Base-by-base conservation (phyloP, 2,329 filamentous ascomycete genomes). In the Zarea fungicola region DNA sequence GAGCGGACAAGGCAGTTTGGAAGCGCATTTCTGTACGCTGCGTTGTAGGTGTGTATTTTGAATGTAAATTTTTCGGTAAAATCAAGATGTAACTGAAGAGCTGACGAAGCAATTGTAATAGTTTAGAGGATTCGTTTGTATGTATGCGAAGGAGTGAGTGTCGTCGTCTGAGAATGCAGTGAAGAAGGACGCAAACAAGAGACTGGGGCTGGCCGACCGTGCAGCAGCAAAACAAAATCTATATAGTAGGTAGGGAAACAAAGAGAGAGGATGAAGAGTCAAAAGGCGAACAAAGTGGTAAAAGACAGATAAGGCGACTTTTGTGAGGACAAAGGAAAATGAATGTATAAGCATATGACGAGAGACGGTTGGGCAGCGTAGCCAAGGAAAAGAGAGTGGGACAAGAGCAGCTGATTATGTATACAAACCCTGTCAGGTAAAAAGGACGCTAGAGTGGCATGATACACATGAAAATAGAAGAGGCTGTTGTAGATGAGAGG, bases 1-100 rank as follows among this genome's bases (percentile, higher is more conserved):
- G 44, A 52, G 51, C 60, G 26, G 58, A 51, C 19, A 50, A 51
- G 16, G 51, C 53, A 28, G 51, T 31, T 13, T 53, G 51, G 46
- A 49, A 56, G 29, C 51, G 52, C 58, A 62, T 63, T 34, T 32
- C 25, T 21, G 9, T 51, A 8, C 21, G 22, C n/a, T 21, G 13
- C 21, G 22, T 29, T 25, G 19, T n/a, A n/a, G n/a, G n/a, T n/a
- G n/a, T n/a, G n/a, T n/a, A n/a, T n/a, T n/a, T n/a, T n/a, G n/a
- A n/a, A n/a, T n/a, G n/a, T n/a, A n/a, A n/a, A n/a, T n/a, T n/a
- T n/a, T n/a, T n/a, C n/a, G n/a, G n/a, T n/a, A n/a, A n/a, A n/a
- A n/a, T n/a, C n/a, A n/a, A n/a, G n/a, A n/a, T n/a, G n/a, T n/a
- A n/a, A n/a, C n/a, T n/a, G n/a, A n/a, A n/a, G n/a, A n/a, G n/a